Evolutionary conservation across 805 yeast genomes (phyloP).

Genomic region (Ascoidea tarda): DNA sequence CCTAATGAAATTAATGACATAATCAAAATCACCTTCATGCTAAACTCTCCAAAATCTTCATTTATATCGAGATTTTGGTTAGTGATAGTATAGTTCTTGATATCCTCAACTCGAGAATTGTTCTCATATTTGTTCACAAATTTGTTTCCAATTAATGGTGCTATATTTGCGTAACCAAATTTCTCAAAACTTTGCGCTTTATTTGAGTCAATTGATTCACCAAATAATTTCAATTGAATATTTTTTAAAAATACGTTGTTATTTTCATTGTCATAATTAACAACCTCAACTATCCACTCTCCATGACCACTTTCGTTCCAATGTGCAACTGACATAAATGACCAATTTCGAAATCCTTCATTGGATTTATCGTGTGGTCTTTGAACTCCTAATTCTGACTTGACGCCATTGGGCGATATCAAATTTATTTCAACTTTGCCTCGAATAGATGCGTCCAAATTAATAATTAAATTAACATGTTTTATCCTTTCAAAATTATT

Average conservation of each 20-base stretch:
- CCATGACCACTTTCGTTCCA: slow-evolving; percentile 86
- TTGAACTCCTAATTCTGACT: slow-evolving; percentile 57
- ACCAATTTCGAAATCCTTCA: slow-evolving; percentile 68
- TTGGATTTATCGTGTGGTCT: slow-evolving; percentile 43
- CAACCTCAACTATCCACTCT: slow-evolving; percentile 64
- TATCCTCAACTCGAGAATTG: too few species aligned
- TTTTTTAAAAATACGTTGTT: slow-evolving; percentile 40
- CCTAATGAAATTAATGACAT: too few species aligned
- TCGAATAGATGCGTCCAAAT: slow-evolving; percentile 47
- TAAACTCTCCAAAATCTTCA: too few species aligned
- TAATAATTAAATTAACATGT: slow-evolving; percentile 74
- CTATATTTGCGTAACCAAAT: too few species aligned
- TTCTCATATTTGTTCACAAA: too few species aligned
- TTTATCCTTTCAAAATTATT: slow-evolving; percentile 63
- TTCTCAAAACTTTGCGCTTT: slow-evolving; percentile 36
- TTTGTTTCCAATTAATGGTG: too few species aligned
- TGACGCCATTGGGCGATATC: slow-evolving; percentile 61
- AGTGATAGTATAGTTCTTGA: too few species aligned
- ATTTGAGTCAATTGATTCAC: slow-evolving; percentile 54
- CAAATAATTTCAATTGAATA: slow-evolving; percentile 72
- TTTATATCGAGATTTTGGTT: too few species aligned
- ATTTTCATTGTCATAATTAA: slow-evolving; percentile 24
- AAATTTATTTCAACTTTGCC: slow-evolving; percentile 59
- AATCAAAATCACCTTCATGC: too few species aligned
- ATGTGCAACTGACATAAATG: slow-evolving; percentile 94